Evolutionary conservation across 768 basidiomycete genomes (phyloP), one percentile per base, ranked within the genome.

Genomic region (Clitopilus passeckerianus): DNA sequence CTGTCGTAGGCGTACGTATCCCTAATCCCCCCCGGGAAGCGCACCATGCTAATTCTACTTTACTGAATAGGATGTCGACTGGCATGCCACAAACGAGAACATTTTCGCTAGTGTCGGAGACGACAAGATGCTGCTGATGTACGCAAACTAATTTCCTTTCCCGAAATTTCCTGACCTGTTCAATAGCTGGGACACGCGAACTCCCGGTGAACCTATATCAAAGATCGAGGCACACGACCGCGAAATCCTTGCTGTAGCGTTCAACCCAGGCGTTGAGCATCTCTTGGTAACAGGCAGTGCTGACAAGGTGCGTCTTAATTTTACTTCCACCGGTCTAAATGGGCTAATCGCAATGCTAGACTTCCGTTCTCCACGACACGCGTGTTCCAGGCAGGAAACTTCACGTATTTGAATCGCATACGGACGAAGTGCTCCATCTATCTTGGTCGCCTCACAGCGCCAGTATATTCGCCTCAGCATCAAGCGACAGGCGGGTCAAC

Each of bases 21-120:
- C 14, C 23, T 43, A 37, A 27, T 56, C 56, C 8, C 55, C 18
- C 33, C 33, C n/a, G 3, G 15, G 9, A 54, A 41, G n/a, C 2
- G 37, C 27, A 35, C 12, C 23, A 18, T n/a, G 20, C 34, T 59
- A 34, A 59, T 55, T 22, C 4, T 10, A 6, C 6, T 9, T 14
- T 10, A 57, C 61, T 56, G 16, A 33, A 37, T 61, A 96, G 93
- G 97, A 99, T 69, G 95, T 99, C 5, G 95, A 97, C 66, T 99
- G 97, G 97, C 90, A 96, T 72, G 78, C 86, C 1, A 84, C 80
- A 4, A 79, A 89, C 66, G 92, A 93, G 60, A 86, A 88, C 66
- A 75, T 94, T 54, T 93, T 98, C 66, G 95, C 89, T 2, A 98
- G 95, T 64, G 97, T 96, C 33, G 94, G 95, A 18, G 97, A 99